These are phyloP conservation scores for Podila clonocystis DNA, from an alignment of 192 early-diverging fungal genomes.

Conservation along the genomic window DNA sequence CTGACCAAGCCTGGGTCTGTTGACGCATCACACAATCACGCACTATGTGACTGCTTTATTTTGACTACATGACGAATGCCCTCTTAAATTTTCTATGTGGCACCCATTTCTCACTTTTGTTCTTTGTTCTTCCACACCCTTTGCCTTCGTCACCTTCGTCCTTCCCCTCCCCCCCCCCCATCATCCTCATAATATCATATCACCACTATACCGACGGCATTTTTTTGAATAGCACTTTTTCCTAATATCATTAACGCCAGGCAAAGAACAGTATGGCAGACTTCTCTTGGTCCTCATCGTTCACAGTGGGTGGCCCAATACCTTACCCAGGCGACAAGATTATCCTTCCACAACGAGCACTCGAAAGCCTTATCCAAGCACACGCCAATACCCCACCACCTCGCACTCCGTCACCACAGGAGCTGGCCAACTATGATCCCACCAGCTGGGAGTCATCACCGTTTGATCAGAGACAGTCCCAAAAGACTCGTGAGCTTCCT, in stretches of 20 bases:
- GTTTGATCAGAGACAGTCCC: not conserved
- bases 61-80: not conserved
- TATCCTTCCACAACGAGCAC: constrained; percentile 58
- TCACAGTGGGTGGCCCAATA: constrained; percentile 29
- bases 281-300: constrained; percentile 47
- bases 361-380: constrained; percentile 59
- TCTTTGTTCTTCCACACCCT: not conserved
- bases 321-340: constrained; percentile 64
- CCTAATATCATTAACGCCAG: not conserved
- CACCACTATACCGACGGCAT: not conserved
- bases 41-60: too few relatives aligned
- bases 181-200: not conserved
- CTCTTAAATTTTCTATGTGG: not conserved
- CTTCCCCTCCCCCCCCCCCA: not conserved
- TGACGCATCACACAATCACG: too few relatives aligned
- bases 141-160: constrained; percentile 5
- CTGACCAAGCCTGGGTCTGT: too few relatives aligned
- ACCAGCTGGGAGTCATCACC: constrained; percentile 22
- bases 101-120: not conserved
- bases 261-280: not conserved
- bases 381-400: constrained; percentile 21
- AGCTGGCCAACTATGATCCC: constrained; percentile 26
- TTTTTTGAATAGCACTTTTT: not conserved
- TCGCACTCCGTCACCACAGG: not conserved
- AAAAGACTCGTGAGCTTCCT: constrained; percentile 41